These are phyloP conservation scores for Malus sylvestris DNA, from an alignment of 306 rosid species.

Conservation along the genomic window DNA sequence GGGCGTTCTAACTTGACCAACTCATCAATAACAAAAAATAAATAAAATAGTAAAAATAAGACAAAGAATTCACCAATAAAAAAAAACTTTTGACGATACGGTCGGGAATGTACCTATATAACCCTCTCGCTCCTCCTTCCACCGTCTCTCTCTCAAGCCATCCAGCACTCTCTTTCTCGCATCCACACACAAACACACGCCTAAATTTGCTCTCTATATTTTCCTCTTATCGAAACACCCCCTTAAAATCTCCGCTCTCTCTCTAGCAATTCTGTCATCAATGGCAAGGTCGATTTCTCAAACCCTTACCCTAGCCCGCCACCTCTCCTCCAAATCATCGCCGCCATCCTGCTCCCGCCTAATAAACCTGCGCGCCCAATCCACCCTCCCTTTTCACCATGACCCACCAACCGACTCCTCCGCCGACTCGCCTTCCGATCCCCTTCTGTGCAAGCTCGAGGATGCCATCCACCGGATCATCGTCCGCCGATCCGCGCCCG, in stretches of 20 bases:
- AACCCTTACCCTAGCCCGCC: constrained; percentile 27
- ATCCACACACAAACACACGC: neutral
- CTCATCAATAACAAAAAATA: neutral
- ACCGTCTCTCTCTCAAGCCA: neutral
- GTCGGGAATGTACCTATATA: neutral
- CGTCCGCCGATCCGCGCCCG: constrained; percentile 58
- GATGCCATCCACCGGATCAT: constrained; percentile 62
- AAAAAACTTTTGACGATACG: neutral
- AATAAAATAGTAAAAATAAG: no score
- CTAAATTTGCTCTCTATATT: neutral
- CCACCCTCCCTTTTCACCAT: constrained; percentile 33
- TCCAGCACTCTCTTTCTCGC: neutral
- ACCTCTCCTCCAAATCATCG: constrained; percentile 5
- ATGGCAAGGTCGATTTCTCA: constrained; percentile 45
- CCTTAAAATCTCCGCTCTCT: neutral
- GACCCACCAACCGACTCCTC: constrained; percentile 16
- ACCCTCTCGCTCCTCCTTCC: neutral
- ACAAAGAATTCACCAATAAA: neutral
- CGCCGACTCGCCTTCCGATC: constrained; percentile 35
- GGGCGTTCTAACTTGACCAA: neutral
- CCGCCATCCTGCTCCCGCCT: constrained; percentile 16
- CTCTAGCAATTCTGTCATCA: neutral
- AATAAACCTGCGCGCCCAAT: constrained; percentile 36
- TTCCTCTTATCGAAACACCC: neutral
- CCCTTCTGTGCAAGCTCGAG: constrained; percentile 54